Conservation (phyloP, 2,329 filamentous ascomycete species). For the Ophiosphaerella herpotricha region DNA sequence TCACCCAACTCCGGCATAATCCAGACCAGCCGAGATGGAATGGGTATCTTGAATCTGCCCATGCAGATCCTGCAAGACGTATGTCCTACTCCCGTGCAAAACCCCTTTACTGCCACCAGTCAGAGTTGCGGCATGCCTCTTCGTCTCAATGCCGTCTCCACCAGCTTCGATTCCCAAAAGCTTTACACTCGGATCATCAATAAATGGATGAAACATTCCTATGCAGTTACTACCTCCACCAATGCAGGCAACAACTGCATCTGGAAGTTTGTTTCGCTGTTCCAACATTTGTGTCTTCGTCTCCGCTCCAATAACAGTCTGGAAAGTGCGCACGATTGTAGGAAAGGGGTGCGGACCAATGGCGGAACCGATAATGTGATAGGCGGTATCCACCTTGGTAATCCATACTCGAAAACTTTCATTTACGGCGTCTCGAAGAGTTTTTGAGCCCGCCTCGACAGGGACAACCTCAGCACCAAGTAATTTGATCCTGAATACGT, state of each 20-base stretch:
- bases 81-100: constrained; percentile 92
- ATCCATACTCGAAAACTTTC: constrained; percentile 96
- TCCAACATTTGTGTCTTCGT: constrained; percentile 89
- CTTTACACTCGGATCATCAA: constrained; percentile 81
- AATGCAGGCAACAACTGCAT: constrained; percentile 97
- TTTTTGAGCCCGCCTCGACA: constrained; percentile 84
- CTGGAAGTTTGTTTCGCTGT: constrained; percentile 84
- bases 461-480: constrained; percentile 91
- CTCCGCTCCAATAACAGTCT: constrained; percentile 93
- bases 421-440: constrained; percentile 73
- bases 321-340: constrained; percentile 95
- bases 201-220: constrained; percentile 98
- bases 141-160: constrained; percentile 87
- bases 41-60: constrained; percentile 96
- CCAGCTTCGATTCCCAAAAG: constrained; percentile 93
- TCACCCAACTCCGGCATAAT: constrained; percentile 89
- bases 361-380: constrained; percentile 97
- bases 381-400: constrained; percentile 86
- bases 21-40: constrained; percentile 92
- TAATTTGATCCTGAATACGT: constrained; percentile 98
- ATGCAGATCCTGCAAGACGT: constrained; percentile 88
- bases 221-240: constrained; percentile 93
- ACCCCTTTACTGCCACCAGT: constrained; percentile 87
- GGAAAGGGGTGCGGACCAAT: constrained; percentile 98
- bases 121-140: constrained; percentile 84